Evolutionary conservation across 116 monocot species (phyloP).

Genomic region (Phalaenopsis hybrid): DNA sequence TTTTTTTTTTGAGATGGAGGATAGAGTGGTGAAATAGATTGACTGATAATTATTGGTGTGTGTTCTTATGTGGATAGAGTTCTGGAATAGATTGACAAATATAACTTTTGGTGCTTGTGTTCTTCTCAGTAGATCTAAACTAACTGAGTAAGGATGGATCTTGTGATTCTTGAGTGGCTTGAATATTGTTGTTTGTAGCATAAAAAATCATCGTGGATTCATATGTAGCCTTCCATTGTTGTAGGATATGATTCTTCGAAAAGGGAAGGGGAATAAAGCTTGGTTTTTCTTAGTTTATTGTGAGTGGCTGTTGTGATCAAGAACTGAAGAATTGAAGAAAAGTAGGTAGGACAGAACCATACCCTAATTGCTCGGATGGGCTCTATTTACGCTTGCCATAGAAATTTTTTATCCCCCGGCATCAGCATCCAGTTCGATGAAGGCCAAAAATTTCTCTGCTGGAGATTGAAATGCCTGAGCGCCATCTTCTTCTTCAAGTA

Average conservation of each 20-base stretch:
- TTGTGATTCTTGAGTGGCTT: no score
- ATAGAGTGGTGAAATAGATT: no score
- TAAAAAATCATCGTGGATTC: background rate
- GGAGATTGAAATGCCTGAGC: slow-evolving; percentile 35
- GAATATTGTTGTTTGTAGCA: no score
- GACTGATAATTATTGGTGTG: no score
- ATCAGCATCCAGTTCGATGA: slow-evolving; percentile 33
- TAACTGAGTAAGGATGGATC: background rate
- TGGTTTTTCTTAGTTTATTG: no score
- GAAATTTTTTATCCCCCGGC: slow-evolving; percentile 26
- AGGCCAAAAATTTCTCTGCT: slow-evolving; percentile 18
- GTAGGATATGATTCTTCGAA: background rate
- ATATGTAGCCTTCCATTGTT: background rate
- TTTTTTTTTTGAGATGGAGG: no score
- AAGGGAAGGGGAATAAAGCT: background rate
- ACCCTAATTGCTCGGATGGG: no score
- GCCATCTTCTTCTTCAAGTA: slow-evolving; percentile 32
- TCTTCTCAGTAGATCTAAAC: background rate
- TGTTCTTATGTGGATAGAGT: no score
- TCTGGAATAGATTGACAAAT: no score
- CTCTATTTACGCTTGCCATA: slow-evolving; percentile 28
- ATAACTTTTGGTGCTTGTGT: background rate
- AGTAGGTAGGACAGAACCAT: no score
- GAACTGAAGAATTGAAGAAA: no score
- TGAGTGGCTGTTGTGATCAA: no score